Conservation (phyloP, 345 rosid genomes). For the Carallia brachiata region DNA sequence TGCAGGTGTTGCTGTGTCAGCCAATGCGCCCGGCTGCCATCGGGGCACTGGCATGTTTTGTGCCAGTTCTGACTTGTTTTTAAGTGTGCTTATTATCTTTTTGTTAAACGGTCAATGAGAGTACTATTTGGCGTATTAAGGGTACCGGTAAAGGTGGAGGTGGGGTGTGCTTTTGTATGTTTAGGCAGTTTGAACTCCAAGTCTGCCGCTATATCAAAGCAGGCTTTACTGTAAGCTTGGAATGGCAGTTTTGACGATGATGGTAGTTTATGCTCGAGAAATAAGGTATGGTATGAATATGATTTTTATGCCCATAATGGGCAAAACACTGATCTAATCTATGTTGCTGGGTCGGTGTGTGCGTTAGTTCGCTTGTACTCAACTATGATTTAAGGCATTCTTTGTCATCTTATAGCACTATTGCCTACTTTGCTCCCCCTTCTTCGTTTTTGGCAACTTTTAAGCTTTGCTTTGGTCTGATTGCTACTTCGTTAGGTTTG, state of each 20-base stretch:
- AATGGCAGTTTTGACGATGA: conserved; percentile 26
- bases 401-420: not conserved
- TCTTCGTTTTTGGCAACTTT: too few species aligned
- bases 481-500: too few species aligned
- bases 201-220: conserved; percentile 12
- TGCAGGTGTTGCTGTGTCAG: conserved; percentile 31
- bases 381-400: conserved; percentile 9
- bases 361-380: conserved; percentile 2
- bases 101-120: conserved; percentile 19
- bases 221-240: conserved; percentile 15
- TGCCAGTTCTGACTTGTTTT: conserved; percentile 44
- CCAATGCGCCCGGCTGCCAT: conserved; percentile 39
- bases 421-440: not conserved
- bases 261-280: conserved; percentile 9
- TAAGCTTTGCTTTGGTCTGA: too few species aligned
- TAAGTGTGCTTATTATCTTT: conserved; percentile 34
- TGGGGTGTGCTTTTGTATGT: conserved; percentile 13
- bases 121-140: conserved; percentile 10
- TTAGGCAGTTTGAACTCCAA: conserved; percentile 18
- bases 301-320: conserved; percentile 17
- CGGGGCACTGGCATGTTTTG: conserved; percentile 43
- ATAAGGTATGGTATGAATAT: conserved; percentile 11
- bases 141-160: conserved; percentile 15
- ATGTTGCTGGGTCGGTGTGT: conserved; percentile 18
- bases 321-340: conserved; percentile 5